Evolutionary conservation across 805 yeast genomes (phyloP).

Genomic region (Kazachstania bromeliacearum): DNA sequence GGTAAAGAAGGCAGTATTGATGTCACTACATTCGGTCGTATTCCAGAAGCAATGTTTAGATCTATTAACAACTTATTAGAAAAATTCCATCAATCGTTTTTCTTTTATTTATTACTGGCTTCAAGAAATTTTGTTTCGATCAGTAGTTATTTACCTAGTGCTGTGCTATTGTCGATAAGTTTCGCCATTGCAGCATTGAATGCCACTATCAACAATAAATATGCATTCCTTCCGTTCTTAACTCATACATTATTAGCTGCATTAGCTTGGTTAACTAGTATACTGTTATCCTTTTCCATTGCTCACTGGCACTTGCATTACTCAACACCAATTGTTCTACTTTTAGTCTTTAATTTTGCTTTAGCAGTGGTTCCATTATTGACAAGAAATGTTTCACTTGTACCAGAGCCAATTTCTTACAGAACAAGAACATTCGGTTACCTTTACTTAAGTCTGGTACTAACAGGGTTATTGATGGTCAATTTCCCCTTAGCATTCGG

Average conservation of each 20-base stretch:
- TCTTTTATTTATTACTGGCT: slow-evolving; percentile 75
- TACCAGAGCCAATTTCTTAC: slow-evolving; percentile 16
- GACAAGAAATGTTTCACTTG: slow-evolving; percentile 9
- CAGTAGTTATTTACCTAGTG: slow-evolving; percentile 86
- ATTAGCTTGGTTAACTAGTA: slow-evolving; percentile 23
- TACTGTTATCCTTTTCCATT: slow-evolving; percentile 22
- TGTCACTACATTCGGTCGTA: slow-evolving; percentile 84
- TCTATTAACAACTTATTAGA: slow-evolving; percentile 87
- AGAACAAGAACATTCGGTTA: slow-evolving; percentile 39
- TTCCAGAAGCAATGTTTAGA: slow-evolving; percentile 78
- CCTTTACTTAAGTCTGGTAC: slow-evolving; percentile 54
- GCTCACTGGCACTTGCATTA: slow-evolving; percentile 14
- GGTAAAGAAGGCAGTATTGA: slow-evolving; percentile 60
- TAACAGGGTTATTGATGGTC: slow-evolving; percentile 66
- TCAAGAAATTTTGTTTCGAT: slow-evolving; percentile 82
- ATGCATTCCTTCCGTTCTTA: slow-evolving; percentile 10
- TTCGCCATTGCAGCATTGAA: slow-evolving; percentile 63
- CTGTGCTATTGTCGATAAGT: slow-evolving; percentile 57
- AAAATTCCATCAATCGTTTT: slow-evolving; percentile 94
- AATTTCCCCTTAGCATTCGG: slow-evolving; percentile 75
- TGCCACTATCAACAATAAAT: slow-evolving; percentile 35
- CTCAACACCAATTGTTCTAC: slow-evolving; percentile 9
- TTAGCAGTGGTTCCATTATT: slow-evolving; percentile 16
- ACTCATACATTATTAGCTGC: slow-evolving; percentile 14
- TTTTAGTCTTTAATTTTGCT: slow-evolving; percentile 12